Base-by-base conservation (phyloP, 176 grass and related monocot species). In the Eremochloa ophiuroides region DNA sequence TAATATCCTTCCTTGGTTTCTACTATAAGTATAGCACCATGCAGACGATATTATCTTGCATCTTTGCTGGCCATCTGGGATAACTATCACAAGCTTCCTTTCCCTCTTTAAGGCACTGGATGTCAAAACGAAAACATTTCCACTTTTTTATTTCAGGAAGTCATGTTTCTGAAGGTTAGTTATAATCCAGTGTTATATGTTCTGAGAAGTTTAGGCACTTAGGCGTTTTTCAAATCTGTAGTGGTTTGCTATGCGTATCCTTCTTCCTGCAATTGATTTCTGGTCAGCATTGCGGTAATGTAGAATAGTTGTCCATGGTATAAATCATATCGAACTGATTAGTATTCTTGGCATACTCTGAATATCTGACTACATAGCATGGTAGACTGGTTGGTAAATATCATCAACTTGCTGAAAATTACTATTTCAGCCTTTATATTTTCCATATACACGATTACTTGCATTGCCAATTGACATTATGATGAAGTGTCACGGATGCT, bases 321-420 rank as follows among this genome's bases (percentile, higher is more conserved):
- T n/a, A 70, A 51, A 59, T 40, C 23, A n/a, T 51, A 39, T 55
- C 29, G 48, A 51, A 22, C n/a, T 7, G 17, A 71, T 66, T 29
- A 7, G 16, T 46, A 18, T 46, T 44, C n/a, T 46, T 43, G 10
- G 10, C 4, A 33, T 8, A 38, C 2, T 9, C 39, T 79, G 66
- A 35, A 47, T 31, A 59, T 83, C 59, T 37, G 10, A 59, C 47
- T 25, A 40, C 25, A 67, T 51, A 60, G 72, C 25, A 74, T 60
- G 50, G 62, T 48, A 5, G 80, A 27, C 25, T 53, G 20, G 55
- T 62, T 27, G 39, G 20, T 89, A 81, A 51, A 26, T 73, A 66
- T 55, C 60, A 27, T 83, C 42, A 62, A 53, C 51, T 85, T 74
- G 40, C 53, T 84, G 56, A 74, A 85, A 71, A 17, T 27, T 75